phyloP scores from a whole-genome alignment of 148 eudicot species.

The Nepenthes mirabilis region DNA sequence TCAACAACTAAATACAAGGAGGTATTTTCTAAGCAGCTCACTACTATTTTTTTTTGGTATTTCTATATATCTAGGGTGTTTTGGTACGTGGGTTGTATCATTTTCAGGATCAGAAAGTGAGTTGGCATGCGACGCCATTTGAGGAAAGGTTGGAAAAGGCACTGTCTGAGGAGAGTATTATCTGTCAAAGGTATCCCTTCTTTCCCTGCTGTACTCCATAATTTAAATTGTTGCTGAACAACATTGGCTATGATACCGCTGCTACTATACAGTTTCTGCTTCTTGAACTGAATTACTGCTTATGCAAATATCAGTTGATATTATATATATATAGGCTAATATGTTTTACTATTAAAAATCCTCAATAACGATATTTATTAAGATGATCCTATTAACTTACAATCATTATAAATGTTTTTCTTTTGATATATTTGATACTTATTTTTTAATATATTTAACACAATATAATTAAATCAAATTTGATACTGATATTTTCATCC shows the following conservation, averaged over 20 bases:
- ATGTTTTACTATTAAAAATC: too few relatives aligned
- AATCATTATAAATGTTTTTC: too few relatives aligned
- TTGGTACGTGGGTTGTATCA: neutral
- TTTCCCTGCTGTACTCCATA: neutral
- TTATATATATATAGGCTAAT: too few relatives aligned
- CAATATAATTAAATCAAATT: too few relatives aligned
- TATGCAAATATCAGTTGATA: too few relatives aligned
- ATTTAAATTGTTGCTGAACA: neutral
- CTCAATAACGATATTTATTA: too few relatives aligned
- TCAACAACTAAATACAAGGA: conserved; percentile 92
- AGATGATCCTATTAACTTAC: too few relatives aligned
- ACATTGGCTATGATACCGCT: too few relatives aligned
- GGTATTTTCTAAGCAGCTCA: conserved; percentile 20
- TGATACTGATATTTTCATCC: too few relatives aligned
- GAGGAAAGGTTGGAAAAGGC: conserved; percentile 96
- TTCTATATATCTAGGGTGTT: neutral
- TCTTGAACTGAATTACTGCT: neutral
- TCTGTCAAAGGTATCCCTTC: conserved; percentile 33
- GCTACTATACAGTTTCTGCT: neutral
- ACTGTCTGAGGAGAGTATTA: conserved; percentile 45
- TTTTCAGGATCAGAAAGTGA: conserved; percentile 85
- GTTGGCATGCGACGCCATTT: conserved; percentile 95
- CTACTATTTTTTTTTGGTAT: neutral
- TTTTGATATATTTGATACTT: too few relatives aligned
- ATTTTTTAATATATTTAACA: too few relatives aligned